Evolutionary conservation across 1,139 yeast species (phyloP).

Genomic region (Candida sp.): DNA sequence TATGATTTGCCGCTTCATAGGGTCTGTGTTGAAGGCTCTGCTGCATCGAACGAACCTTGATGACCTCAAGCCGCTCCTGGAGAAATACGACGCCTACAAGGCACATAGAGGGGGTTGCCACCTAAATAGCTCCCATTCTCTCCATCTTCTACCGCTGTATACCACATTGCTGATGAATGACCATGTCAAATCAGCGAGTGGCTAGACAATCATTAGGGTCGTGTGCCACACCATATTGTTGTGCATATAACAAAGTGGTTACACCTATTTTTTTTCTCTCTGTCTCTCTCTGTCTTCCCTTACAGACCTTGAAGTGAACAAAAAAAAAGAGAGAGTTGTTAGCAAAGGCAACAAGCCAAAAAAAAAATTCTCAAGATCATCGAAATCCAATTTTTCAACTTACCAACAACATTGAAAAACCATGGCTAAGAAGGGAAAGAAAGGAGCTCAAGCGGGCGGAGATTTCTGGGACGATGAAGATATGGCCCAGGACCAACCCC

Average conservation of each 20-base stretch:
- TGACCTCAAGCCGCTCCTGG: too few species aligned
- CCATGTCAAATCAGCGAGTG: too few species aligned
- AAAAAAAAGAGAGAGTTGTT: too few species aligned
- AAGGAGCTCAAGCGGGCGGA: conserved; percentile 55
- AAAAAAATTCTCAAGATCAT: conserved; percentile 4
- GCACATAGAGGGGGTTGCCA: too few species aligned
- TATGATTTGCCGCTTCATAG: too few species aligned
- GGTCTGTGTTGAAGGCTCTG: too few species aligned
- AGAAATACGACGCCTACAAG: too few species aligned
- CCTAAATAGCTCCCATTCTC: too few species aligned
- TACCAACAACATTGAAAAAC: background rate
- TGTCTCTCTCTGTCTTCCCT: background rate
- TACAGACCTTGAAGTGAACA: background rate
- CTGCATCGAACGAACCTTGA: too few species aligned
- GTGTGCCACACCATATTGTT: background rate
- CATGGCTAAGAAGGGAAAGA: conserved; percentile 59
- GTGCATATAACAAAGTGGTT: background rate
- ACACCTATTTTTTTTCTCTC: background rate
- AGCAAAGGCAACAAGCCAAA: background rate
- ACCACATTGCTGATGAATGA: too few species aligned
- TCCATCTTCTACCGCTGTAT: too few species aligned
- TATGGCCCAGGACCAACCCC: conserved; percentile 55
- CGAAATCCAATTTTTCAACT: background rate
- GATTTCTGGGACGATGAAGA: conserved; percentile 91
- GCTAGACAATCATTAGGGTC: background rate